Percentiles rank a stretch among this genome's conserved stretches.
Evolutionary conservation across 805 yeast species (phyloP).

Genomic region (Saccharomyces paradoxus): DNA sequence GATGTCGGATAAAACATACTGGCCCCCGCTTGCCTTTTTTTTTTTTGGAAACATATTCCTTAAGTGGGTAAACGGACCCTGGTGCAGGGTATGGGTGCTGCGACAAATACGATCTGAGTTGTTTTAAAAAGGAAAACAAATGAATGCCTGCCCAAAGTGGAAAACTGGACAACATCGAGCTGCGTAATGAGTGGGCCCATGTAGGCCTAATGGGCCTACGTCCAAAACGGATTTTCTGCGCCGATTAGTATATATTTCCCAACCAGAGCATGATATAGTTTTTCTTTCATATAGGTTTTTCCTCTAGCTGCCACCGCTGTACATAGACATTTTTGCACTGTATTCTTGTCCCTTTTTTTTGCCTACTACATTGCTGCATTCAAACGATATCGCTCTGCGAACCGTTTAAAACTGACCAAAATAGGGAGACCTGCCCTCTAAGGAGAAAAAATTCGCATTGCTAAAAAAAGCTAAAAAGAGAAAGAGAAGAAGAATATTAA

Average conservation of each 20-base stretch:
- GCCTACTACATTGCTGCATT: not conserved
- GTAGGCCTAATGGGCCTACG: not conserved
- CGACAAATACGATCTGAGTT: not conserved
- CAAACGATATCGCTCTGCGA: not conserved
- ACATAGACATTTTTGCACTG: not conserved
- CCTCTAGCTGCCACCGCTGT: not conserved
- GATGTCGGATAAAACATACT: not conserved
- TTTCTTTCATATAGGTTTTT: not conserved
- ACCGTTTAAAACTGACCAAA: not conserved
- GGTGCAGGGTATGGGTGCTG: not conserved
- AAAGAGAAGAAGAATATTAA: not conserved
- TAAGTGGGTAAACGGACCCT: not conserved
- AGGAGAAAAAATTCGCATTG: not conserved
- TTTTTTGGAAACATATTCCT: not conserved
- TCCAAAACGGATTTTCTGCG: not conserved
- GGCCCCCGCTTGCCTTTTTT: not conserved
- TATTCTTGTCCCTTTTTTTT: not conserved
- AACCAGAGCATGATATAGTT: not conserved
- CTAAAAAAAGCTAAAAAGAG: not conserved
- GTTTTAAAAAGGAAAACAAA: not conserved
- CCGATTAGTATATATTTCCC: not conserved
- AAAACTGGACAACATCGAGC: not conserved
- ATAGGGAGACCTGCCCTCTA: not conserved
- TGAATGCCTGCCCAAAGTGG: not conserved
- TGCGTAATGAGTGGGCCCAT: not conserved